Base-by-base conservation (phyloP, 2,329 filamentous ascomycete species). In the Ophiostoma ulmi region DNA sequence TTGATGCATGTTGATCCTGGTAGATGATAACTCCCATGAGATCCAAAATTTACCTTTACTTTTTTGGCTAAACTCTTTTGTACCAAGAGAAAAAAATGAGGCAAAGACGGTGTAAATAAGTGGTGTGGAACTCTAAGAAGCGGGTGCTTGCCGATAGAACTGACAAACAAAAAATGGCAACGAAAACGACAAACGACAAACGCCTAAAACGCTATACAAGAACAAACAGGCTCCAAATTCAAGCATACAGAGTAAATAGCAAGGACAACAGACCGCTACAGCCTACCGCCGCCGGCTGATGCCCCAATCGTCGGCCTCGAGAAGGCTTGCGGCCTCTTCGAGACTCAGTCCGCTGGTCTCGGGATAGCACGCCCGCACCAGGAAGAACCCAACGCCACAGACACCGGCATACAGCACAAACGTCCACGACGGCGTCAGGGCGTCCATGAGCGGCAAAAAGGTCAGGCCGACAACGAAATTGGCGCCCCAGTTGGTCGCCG, bases 401-500 rank as follows among this genome's bases (percentile, higher is more conserved):
- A 97, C 81, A 0, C 78, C 75, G 0, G 90, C 90, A 80, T 97
- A 98, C n/a, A 91, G 78, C 0, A 87, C 85, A 81, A 98, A 97
- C 0, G 93, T 96, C 82, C 88, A 90, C 7, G 85, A 83, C 0
- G 93, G 90, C 6, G 87, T 90, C 74, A 97, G 77, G 11, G 83
- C 79, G 72, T 94, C 88, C 90, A 97, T 93, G 83, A 97, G 86
- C 0, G 93, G 93, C 75, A 98, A 78, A 76, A 98, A 98, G 0
- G 92, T 95, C 72, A 97, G 81, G 0, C 93, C 94, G 1, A 97
- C 85, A 22, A 95, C 78, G 72, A 96, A 95, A 78, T 98, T 98
- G 35, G 90, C 89, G 4, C 85, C 86, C 94, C 94, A 98, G 77
- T 88, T 97, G 7, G 92, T 96, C 5, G 89, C 90, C 8, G 94